phyloP scores from a whole-genome alignment of 2,329 filamentous ascomycete species.

The Blumeriella jaapii region DNA sequence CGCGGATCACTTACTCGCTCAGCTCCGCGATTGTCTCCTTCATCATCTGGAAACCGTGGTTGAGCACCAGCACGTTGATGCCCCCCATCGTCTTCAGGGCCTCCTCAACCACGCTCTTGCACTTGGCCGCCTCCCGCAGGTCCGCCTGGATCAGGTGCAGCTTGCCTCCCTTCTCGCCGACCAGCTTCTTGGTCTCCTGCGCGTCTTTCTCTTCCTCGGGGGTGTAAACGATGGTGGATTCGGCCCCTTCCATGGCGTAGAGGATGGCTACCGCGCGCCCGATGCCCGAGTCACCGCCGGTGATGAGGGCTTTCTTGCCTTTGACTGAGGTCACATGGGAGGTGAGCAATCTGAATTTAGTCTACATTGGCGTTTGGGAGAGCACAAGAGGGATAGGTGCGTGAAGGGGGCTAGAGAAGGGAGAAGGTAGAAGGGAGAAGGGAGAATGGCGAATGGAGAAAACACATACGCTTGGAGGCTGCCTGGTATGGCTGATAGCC shows the following conservation, averaged over 20 bases:
- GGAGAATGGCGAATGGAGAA: no score
- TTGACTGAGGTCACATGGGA: no score
- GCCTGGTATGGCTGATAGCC: slow-evolving; percentile 61
- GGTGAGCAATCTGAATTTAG: slow-evolving; percentile 30
- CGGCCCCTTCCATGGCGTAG: slow-evolving; percentile 71
- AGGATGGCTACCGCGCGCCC: slow-evolving; percentile 65
- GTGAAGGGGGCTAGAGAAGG: no score
- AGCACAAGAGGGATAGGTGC: no score
- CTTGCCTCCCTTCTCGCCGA: slow-evolving; percentile 55
- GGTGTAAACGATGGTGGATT: slow-evolving; percentile 61
- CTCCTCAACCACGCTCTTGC: slow-evolving; percentile 55
- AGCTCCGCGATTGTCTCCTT: slow-evolving; percentile 59
- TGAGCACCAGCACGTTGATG: slow-evolving; percentile 67
- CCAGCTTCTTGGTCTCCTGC: slow-evolving; percentile 57
- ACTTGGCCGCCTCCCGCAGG: slow-evolving; percentile 53
- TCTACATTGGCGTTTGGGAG: no score
- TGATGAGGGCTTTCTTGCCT: slow-evolving; percentile 68
- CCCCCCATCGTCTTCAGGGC: slow-evolving; percentile 53
- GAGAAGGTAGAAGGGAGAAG: no score
- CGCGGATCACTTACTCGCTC: no score
- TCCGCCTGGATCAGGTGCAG: slow-evolving; percentile 55
- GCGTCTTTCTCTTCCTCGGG: slow-evolving; percentile 68
- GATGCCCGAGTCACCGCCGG: slow-evolving; percentile 71
- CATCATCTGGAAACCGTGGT: slow-evolving; percentile 67
- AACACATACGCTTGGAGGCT: slow-evolving; percentile 70